Evolutionary conservation across 345 rosid genomes (phyloP), one percentile per base, ranked within the genome.

Genomic region (Diplotaxis tenuifolia): DNA sequence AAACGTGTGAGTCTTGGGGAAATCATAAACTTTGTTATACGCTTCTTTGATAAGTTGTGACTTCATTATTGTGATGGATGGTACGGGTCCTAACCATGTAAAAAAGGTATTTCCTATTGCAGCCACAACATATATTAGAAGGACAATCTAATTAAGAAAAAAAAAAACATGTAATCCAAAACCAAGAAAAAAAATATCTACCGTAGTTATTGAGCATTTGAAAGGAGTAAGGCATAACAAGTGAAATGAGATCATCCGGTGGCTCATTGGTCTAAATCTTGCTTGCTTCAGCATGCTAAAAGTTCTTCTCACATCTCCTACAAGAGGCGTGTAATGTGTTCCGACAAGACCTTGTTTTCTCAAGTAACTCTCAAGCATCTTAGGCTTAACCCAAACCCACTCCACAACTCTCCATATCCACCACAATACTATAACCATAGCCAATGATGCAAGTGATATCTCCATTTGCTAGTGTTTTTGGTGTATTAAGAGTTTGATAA

Each of bases 81-180:
- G 84, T 22, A 23, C 29, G 0, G 92, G 85, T 34, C 84, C 88
- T 10, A 50, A 1, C 91, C 89, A 83, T n/a, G 40, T 71, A 53
- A 78, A 82, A 15, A 64, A 78, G 7, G 70, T 73, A 11, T 68
- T 83, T 10, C 88, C 89, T 81, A 81, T 82, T 20, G 38, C 50
- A 62, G 1, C 72, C 70, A 62, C 64, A 36, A 18, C 21, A 23
- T 55, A 34, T 55, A 15, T 18, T 19, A 56, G 3, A 20, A 60
- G 49, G 6, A 38, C 25, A 0, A 10, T 15, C 1, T 16, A 16
- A 9, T 19, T 23, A 4, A 14, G 6, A 47, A 47, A 47, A 16
- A 3, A 53, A 12, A 55, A n/a, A 64, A 14, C n/a, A n/a, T n/a
- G n/a, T n/a, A 38, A 56, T 4, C 21, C 11, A 50, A 50, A 22